A percentile compares a stretch with the other conserved stretches of the same genome.
These are phyloP conservation scores for Lentinula sp. DNA, from an alignment of 768 basidiomycete genomes.

Conservation along the genomic window DNA sequence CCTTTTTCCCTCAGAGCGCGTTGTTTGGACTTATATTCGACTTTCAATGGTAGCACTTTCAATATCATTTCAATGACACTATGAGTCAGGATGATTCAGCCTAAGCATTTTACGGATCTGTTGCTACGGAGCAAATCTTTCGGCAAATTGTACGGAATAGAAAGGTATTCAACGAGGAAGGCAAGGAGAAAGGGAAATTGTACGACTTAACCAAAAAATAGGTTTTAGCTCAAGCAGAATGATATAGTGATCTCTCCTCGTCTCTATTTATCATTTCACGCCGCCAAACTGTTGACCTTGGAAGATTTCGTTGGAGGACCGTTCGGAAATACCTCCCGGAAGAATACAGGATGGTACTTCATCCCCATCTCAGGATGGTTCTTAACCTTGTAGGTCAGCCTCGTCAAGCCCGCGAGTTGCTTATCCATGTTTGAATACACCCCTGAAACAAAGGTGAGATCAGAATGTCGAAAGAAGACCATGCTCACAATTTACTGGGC, in stretches of 20 bases:
- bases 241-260: neutral
- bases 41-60: neutral
- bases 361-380: slow-evolving; percentile 1
- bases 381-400: neutral
- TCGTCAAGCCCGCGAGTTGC: neutral
- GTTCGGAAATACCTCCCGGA: neutral
- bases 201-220: neutral
- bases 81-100: neutral
- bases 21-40: neutral
- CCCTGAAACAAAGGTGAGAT: neutral
- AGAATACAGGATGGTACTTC: slow-evolving; percentile 1
- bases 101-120: no score
- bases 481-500: neutral
- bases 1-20: neutral
- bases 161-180: no score
- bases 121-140: no score
- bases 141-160: no score
- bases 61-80: no score
- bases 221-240: neutral
- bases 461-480: neutral
- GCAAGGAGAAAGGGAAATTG: no score
- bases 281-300: neutral
- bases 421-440: neutral
- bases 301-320: neutral
- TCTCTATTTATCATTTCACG: neutral